Conservation (phyloP, 805 yeast genomes). For the Wickerhamiella slavikovae region DNA sequence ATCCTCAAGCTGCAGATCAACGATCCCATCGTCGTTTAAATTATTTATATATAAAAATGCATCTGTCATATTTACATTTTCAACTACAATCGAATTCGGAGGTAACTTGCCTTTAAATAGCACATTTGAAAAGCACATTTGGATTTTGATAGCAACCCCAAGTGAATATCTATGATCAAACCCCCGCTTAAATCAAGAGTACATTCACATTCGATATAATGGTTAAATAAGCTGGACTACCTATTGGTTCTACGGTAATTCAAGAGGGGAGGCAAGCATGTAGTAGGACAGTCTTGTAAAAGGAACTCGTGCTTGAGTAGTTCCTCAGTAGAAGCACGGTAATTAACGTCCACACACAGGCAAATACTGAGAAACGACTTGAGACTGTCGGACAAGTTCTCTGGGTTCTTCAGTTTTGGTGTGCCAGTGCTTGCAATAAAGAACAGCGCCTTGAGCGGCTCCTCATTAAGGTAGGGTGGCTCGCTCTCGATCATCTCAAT, state of each 20-base stretch:
- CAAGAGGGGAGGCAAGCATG: conserved; percentile 18
- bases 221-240: not conserved
- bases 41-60: not conserved
- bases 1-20: conserved; percentile 9
- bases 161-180: too few relatives aligned
- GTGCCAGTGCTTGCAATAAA: conserved; percentile 67
- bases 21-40: conserved; percentile 7
- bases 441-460: conserved; percentile 56
- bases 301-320: conserved; percentile 50
- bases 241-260: conserved; percentile 5
- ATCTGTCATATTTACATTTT: not conserved
- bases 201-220: not conserved
- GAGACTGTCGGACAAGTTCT: conserved; percentile 46
- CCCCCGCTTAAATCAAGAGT: too few relatives aligned
- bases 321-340: conserved; percentile 81
- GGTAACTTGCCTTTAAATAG: too few relatives aligned
- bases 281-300: conserved; percentile 13
- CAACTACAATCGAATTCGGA: not conserved
- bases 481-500: conserved; percentile 77
- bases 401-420: conserved; percentile 54
- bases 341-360: conserved; percentile 81
- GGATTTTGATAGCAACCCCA: too few relatives aligned
- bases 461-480: conserved; percentile 67
- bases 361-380: conserved; percentile 79
- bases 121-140: too few relatives aligned